Percentiles rank a stretch among this genome's conserved stretches.
These are phyloP conservation scores for Articulospora tetracladia DNA, from an alignment of 495 filamentous ascomycete genomes.

Conservation along the genomic window DNA sequence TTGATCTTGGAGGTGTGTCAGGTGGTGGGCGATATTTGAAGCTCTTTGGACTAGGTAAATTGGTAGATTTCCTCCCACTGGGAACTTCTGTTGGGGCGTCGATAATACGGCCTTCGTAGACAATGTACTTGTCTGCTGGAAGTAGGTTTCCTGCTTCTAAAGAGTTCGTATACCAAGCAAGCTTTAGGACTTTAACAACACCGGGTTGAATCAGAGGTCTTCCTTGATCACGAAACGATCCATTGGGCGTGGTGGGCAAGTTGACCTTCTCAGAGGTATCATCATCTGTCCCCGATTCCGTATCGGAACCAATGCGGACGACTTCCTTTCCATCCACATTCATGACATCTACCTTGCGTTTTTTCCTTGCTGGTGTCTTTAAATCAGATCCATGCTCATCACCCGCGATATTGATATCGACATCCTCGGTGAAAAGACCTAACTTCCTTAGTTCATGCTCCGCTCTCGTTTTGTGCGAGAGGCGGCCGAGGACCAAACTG, in stretches of 20 bases:
- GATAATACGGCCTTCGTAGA: constrained; percentile 55
- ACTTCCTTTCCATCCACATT: constrained; percentile 11
- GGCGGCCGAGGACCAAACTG: constrained; percentile 65
- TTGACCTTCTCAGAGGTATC: background rate
- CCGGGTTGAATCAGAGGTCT: constrained; percentile 13
- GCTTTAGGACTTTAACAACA: constrained; percentile 63
- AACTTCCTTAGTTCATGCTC: constrained; percentile 70
- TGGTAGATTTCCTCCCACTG: background rate
- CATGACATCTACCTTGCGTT: constrained; percentile 9
- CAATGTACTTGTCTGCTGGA: constrained; percentile 54
- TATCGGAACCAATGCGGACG: constrained; percentile 31
- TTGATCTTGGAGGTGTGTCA: constrained; percentile 4
- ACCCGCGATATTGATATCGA: background rate
- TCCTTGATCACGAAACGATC: background rate
- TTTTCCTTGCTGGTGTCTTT: constrained; percentile 1
- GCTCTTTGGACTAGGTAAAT: constrained; percentile 25
- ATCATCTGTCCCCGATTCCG: constrained; percentile 30
- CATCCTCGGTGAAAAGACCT: constrained; percentile 38
- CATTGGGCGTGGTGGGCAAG: background rate
- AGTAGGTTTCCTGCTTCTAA: constrained; percentile 48
- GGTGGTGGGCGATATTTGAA: constrained; percentile 29
- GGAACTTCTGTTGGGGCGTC: background rate
- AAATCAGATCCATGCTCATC: background rate
- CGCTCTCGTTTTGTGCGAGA: constrained; percentile 65
- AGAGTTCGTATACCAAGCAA: constrained; percentile 72